Evolutionary conservation across 331 rosid species (phyloP).

Genomic region (Dryas integrifolia): DNA sequence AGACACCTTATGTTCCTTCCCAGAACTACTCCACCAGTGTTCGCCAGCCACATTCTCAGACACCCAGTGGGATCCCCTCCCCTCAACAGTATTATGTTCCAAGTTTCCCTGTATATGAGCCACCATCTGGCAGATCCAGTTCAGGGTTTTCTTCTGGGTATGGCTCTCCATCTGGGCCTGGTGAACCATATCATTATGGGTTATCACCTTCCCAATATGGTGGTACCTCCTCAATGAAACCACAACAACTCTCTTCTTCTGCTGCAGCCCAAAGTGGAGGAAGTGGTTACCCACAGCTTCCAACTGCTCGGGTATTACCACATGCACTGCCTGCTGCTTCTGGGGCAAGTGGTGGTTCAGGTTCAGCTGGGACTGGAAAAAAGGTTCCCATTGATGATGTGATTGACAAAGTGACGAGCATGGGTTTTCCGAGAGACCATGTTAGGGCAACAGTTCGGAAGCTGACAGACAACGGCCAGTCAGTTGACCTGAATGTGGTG

Average conservation of each 20-base stretch:
- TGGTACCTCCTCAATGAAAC: conserved; percentile 39
- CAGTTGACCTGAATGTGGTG: conserved; percentile 82
- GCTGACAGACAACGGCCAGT: conserved; percentile 84
- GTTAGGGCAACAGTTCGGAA: conserved; percentile 81
- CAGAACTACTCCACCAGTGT: conserved; percentile 65
- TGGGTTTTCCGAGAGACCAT: conserved; percentile 90
- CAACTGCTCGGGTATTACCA: conserved; percentile 72
- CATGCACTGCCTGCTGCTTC: conserved; percentile 74
- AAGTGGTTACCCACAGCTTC: conserved; percentile 78
- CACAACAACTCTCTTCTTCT: conserved; percentile 49
- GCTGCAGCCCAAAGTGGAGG: conserved; percentile 50
- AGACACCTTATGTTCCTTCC: conserved; percentile 60
- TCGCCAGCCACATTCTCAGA: conserved; percentile 61
- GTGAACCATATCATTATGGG: conserved; percentile 63
- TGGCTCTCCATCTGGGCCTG: conserved; percentile 48
- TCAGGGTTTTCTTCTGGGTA: conserved; percentile 67
- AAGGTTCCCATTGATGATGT: conserved; percentile 74
- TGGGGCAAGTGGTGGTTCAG: conserved; percentile 50
- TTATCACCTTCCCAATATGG: conserved; percentile 60
- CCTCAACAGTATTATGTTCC: conserved; percentile 64
- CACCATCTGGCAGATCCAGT: conserved; percentile 55
- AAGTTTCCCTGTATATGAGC: conserved; percentile 53
- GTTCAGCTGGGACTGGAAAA: conserved; percentile 61
- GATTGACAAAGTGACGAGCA: conserved; percentile 65
- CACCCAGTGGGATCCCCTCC: conserved; percentile 59